These are phyloP conservation scores for Penicillium roqueforti DNA, from an alignment of 495 filamentous ascomycete genomes.

Conservation along the genomic window DNA sequence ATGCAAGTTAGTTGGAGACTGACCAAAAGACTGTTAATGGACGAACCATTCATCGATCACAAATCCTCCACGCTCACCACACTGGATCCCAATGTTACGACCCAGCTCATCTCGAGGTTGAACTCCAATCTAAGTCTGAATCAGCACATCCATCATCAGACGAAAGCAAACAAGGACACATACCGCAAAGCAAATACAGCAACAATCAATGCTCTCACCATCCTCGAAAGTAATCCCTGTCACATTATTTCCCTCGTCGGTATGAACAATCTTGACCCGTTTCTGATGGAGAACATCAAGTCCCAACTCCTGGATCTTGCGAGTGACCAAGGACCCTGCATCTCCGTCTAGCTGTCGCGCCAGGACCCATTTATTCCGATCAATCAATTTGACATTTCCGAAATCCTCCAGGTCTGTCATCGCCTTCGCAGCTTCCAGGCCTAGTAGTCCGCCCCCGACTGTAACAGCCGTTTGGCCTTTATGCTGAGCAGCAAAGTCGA, in stretches of 20 bases:
- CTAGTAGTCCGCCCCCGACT: slow-evolving; percentile 87
- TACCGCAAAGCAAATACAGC: slow-evolving; percentile 84
- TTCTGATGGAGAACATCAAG: slow-evolving; percentile 81
- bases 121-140: slow-evolving; percentile 62
- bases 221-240: slow-evolving; percentile 80
- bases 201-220: slow-evolving; percentile 76
- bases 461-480: slow-evolving; percentile 71
- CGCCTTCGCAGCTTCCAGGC: slow-evolving; percentile 90
- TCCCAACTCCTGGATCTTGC: slow-evolving; percentile 77
- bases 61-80: slow-evolving; percentile 72
- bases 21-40: neutral
- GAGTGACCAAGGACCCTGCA: slow-evolving; percentile 78
- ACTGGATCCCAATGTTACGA: slow-evolving; percentile 63
- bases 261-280: slow-evolving; percentile 68
- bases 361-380: slow-evolving; percentile 86
- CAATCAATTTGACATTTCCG: slow-evolving; percentile 74
- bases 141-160: neutral
- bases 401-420: slow-evolving; percentile 87
- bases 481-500: slow-evolving; percentile 61
- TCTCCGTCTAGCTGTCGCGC: slow-evolving; percentile 82
- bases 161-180: slow-evolving; percentile 17
- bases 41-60: slow-evolving; percentile 59
- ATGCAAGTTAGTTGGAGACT: neutral
- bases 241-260: slow-evolving; percentile 61
- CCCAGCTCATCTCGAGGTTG: slow-evolving; percentile 81